Conservation (phyloP, 2,329 filamentous ascomycete genomes). For the Hymenoscyphus linearis region DNA sequence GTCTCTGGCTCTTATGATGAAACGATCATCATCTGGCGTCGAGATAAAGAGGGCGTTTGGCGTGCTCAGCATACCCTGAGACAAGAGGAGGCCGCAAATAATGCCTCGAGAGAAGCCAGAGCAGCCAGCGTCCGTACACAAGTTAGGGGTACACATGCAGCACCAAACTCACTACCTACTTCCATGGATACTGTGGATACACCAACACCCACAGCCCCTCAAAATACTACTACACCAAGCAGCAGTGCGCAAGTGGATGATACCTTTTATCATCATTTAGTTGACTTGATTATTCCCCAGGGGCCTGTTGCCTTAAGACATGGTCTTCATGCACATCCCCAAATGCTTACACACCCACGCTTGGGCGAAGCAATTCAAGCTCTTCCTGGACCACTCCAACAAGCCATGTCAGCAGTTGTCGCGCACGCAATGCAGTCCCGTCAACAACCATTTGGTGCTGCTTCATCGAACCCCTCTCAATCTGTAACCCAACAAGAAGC, state of each 20-base stretch:
- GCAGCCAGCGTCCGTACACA: not conserved
- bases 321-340: conserved; percentile 22
- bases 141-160: not conserved
- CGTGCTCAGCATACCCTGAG: conserved; percentile 67
- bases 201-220: not conserved
- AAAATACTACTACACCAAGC: not conserved
- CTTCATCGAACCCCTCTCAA: not conserved
- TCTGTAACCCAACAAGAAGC: not conserved
- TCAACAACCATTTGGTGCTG: not conserved
- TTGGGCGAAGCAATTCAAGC: conserved; percentile 16
- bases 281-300: conserved; percentile 48
- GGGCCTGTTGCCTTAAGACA: conserved; percentile 40
- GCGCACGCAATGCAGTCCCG: conserved; percentile 12
- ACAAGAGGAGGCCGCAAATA: conserved; percentile 63
- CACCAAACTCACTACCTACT: conserved; percentile 1
- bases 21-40: conserved; percentile 90
- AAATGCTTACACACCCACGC: conserved; percentile 18
- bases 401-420: conserved; percentile 18
- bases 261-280: conserved; percentile 44
- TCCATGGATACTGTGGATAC: not conserved
- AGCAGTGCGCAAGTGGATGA: conserved; percentile 31
- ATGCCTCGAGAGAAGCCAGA: conserved; percentile 34
- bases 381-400: conserved; percentile 11
- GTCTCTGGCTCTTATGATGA: conserved; percentile 97
- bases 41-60: conserved; percentile 81